Evolutionary conservation across 208 protist species (phyloP).

Genomic region (Perkinsela sp.): DNA sequence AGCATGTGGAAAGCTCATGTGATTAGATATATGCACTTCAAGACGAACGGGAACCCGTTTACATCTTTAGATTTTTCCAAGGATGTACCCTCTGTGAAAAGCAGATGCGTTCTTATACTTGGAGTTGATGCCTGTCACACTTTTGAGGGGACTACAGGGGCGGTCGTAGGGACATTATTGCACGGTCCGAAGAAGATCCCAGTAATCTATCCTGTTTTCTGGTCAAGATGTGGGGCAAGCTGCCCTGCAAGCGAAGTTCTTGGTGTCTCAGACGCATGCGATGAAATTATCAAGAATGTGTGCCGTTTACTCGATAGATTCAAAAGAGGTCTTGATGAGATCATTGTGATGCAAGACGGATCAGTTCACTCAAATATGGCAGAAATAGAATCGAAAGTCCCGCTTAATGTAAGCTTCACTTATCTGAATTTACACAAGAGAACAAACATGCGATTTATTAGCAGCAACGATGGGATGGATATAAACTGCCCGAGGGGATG

Average conservation of each 20-base stretch:
- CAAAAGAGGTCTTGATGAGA: conserved; percentile 38
- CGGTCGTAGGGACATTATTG: conserved; percentile 29
- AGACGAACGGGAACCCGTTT: conserved; percentile 14
- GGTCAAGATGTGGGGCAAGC: conserved; percentile 12
- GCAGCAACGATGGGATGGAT: conserved; percentile 4
- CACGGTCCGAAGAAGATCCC: conserved; percentile 16
- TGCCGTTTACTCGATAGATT: background rate
- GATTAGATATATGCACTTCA: background rate
- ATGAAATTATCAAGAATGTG: background rate
- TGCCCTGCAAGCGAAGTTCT: conserved; percentile 19
- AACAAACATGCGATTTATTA: conserved; percentile 50
- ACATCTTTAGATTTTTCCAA: conserved; percentile 17
- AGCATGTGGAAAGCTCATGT: background rate
- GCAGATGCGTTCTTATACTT: conserved; percentile 22
- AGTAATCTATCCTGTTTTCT: conserved; percentile 25
- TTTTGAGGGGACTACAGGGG: conserved; percentile 18
- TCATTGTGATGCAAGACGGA: conserved; percentile 56
- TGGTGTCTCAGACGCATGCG: background rate
- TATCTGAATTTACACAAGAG: conserved; percentile 66
- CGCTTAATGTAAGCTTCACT: conserved; percentile 7
- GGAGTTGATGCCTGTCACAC: conserved; percentile 60
- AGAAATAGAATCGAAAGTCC: conserved; percentile 20
- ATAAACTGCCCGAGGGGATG: conserved; percentile 36
- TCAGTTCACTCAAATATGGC: conserved; percentile 37
- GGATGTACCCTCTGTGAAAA: conserved; percentile 24